Evolutionary conservation across 345 rosid genomes (phyloP).

Genomic region (Angophora floribunda): DNA sequence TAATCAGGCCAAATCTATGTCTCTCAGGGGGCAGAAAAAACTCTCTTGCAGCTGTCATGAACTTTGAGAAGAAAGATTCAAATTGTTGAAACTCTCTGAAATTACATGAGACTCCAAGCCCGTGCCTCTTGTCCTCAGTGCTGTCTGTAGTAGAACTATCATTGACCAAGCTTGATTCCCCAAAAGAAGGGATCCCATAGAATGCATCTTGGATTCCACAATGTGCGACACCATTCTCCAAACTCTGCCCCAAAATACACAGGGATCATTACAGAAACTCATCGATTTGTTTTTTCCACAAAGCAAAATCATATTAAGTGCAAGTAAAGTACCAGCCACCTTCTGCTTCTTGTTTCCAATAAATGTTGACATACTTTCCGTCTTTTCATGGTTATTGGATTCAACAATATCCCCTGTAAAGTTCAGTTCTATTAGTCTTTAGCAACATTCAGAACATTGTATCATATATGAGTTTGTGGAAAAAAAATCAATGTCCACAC

Average conservation of each 20-base stretch:
- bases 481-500: not conserved
- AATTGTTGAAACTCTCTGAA: slow-evolving; percentile 52
- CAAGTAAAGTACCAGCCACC: slow-evolving; percentile 80
- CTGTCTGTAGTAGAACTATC: slow-evolving; percentile 22
- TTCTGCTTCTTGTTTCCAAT: slow-evolving; percentile 34
- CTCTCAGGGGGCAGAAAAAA: slow-evolving; percentile 60
- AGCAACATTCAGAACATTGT: not conserved
- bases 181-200: slow-evolving; percentile 57
- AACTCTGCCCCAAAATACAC: slow-evolving; percentile 22
- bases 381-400: slow-evolving; percentile 11
- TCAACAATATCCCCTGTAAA: slow-evolving; percentile 24
- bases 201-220: slow-evolving; percentile 44
- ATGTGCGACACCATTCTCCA: slow-evolving; percentile 27
- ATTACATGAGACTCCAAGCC: slow-evolving; percentile 39
- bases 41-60: slow-evolving; percentile 45
- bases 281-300: not conserved
- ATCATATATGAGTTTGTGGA: not conserved
- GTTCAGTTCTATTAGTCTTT: not conserved
- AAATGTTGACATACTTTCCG: slow-evolving; percentile 11
- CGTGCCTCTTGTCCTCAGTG: slow-evolving; percentile 8
- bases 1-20: slow-evolving; percentile 69
- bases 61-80: slow-evolving; percentile 53
- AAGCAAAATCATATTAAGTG: slow-evolving; percentile 14
- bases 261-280: not conserved
- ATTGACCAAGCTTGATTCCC: slow-evolving; percentile 35